Evolutionary conservation across 352 stramenopile genomes (phyloP).

Genomic region (Pythium periplocum): DNA sequence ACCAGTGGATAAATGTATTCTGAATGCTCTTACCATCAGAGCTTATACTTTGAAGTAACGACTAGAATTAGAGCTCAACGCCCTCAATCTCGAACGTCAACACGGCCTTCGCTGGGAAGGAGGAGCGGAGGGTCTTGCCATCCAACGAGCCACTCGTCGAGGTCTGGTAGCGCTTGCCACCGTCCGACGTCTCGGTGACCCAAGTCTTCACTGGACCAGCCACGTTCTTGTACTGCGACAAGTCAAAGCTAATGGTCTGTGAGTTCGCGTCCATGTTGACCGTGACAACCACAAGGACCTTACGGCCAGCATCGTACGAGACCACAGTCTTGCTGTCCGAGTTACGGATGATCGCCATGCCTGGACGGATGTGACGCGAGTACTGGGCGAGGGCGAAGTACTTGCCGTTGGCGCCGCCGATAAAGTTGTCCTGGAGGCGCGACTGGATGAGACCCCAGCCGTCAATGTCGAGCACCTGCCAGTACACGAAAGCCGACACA

Average conservation of each 20-base stretch:
- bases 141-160: constrained; percentile 19
- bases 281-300: constrained; percentile 36
- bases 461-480: constrained; percentile 45
- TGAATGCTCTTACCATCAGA: too few relatives aligned
- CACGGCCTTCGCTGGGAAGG: constrained; percentile 29
- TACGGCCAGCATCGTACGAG: constrained; percentile 27
- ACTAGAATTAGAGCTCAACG: constrained; percentile 11
- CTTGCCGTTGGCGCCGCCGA: constrained; percentile 36
- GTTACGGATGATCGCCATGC: constrained; percentile 43
- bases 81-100: constrained; percentile 40
- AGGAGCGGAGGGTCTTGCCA: constrained; percentile 23
- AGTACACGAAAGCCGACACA: constrained; percentile 60
- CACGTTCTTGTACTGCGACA: constrained; percentile 28
- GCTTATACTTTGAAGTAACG: too few relatives aligned
- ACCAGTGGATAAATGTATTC: too few relatives aligned
- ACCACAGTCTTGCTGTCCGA: constrained; percentile 40
- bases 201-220: constrained; percentile 24
- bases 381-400: constrained; percentile 57
- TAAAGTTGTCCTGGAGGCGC: constrained; percentile 26
- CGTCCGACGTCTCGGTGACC: constrained; percentile 40
- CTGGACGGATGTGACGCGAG: constrained; percentile 52
- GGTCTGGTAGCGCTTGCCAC: constrained; percentile 23
- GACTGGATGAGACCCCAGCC: constrained; percentile 53
- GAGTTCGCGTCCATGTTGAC: constrained; percentile 29
- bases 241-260: constrained; percentile 32